Base-by-base conservation (phyloP, 495 filamentous ascomycete genomes). In the Aspergillus sclerotioniger region DNA sequence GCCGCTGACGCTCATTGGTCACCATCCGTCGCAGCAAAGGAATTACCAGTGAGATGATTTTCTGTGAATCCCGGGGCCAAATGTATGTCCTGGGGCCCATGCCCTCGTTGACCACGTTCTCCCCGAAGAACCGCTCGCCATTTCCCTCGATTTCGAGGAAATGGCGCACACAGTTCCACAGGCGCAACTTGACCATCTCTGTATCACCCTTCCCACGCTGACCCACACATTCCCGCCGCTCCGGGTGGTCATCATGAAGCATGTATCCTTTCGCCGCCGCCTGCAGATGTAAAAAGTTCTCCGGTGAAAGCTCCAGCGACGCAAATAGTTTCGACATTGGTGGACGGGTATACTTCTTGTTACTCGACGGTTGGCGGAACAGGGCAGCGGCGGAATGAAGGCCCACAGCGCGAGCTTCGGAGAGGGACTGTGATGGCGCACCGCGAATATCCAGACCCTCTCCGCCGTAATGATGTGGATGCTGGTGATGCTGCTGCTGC, bases 1-100 rank as follows among this genome's bases (percentile, higher is more conserved):
- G 77, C 25, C 84, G 69, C 63, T 87, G 84, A 15, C 82, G 69
- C 61, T 86, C 84, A 60, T 87, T 87, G 19, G 84, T 86, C 3
- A 86, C 82, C 82, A 86, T 86, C 32, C 84, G 70, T 50, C 84
- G 64, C 33, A 87, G 64, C 48, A 87, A 60, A 21, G 84, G 84
- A 35, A 82, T 85, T 7, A 85, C 79, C 20, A 82, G 64, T 0
- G 77, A 68, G 20, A 87, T 81, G 53, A 87, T 81, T 59, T 80
- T 78, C 32, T 79, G 75, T 54, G 82, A 78, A 33, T 77, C 73
- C 44, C 81, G 72, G 21, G 84, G 84, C 84, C 84, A 87, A 20
- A 81, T 71, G 41, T 79, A 73, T 6, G 71, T 76, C 54, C 79
- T 66, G 1, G 68, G 69, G 6, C 65, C 69, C 67, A 76, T 72